Conservation (phyloP, 208 protist genomes). For the Leptomonas pyrrhocoris region DNA sequence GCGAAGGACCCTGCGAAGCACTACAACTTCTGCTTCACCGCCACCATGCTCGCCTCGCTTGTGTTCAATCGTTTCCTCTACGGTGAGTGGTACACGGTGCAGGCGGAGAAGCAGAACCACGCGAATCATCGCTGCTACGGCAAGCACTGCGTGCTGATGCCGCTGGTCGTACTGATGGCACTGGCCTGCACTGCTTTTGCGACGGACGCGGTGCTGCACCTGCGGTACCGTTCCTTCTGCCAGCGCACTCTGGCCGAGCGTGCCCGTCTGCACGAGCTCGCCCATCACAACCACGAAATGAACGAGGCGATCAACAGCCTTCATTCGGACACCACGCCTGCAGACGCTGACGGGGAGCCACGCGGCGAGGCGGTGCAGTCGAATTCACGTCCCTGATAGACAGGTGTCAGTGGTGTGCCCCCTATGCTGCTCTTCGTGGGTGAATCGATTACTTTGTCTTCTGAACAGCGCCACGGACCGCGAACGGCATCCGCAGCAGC, state of each 20-base stretch:
- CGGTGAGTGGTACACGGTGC: slow-evolving; percentile 65
- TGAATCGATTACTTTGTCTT: too few relatives aligned
- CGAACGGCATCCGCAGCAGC: too few relatives aligned
- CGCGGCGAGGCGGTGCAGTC: too few relatives aligned
- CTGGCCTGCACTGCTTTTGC: slow-evolving; percentile 33
- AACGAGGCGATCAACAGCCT: not conserved
- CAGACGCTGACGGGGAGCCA: too few relatives aligned
- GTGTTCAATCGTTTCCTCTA: slow-evolving; percentile 68
- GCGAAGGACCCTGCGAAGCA: slow-evolving; percentile 70
- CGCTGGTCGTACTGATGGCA: slow-evolving; percentile 43
- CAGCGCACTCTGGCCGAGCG: slow-evolving; percentile 49
- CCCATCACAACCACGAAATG: not conserved
- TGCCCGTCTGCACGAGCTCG: slow-evolving; percentile 32
- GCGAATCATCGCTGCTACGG: slow-evolving; percentile 25
- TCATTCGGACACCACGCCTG: slow-evolving; percentile 16
- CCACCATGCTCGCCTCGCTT: slow-evolving; percentile 40
- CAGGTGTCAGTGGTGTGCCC: too few relatives aligned
- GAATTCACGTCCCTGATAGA: too few relatives aligned
- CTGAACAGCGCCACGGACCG: too few relatives aligned
- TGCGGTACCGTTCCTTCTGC: slow-evolving; percentile 48
- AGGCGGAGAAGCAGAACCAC: slow-evolving; percentile 45
- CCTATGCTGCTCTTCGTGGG: too few relatives aligned
- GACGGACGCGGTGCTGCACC: slow-evolving; percentile 36
- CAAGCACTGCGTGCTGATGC: slow-evolving; percentile 54
- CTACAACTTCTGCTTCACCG: slow-evolving; percentile 67